phyloP scores from a whole-genome alignment of 345 rosid genomes.

The Angophora floribunda region DNA sequence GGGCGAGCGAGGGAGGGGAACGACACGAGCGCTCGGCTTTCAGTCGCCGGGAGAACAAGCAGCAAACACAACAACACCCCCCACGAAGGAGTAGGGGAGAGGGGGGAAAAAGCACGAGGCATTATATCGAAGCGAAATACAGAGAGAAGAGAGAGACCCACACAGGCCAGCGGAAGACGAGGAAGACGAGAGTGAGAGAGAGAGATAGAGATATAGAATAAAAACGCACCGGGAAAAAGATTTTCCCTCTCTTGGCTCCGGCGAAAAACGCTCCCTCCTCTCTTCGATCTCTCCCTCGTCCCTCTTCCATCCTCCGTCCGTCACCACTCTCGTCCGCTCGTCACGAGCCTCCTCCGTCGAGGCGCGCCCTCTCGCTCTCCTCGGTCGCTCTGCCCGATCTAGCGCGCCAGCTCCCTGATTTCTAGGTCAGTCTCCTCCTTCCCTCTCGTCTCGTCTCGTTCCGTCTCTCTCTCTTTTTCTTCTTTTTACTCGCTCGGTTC shows the following conservation, averaged over 20 bases:
- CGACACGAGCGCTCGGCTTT: background rate
- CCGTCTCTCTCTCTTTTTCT: background rate
- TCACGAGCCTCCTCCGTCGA: background rate
- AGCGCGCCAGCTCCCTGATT: background rate
- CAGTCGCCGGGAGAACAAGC: background rate
- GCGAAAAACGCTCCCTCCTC: background rate
- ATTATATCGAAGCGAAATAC: background rate
- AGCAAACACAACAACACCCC: background rate
- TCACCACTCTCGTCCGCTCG: background rate
- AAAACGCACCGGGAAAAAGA: background rate
- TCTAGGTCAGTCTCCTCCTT: background rate
- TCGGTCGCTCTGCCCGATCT: conserved; percentile 30
- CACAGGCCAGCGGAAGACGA: background rate
- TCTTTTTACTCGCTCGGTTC: too few species aligned
- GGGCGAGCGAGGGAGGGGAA: fast-evolving
- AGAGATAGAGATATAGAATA: conserved; percentile 1
- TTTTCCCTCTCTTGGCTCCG: background rate
- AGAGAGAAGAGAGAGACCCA: background rate
- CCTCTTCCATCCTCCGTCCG: background rate
- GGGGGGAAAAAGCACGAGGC: background rate
- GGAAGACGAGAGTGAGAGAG: background rate
- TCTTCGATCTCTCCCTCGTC: background rate
- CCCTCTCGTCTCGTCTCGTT: background rate
- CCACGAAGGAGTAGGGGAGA: background rate
- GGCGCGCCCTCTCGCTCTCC: background rate